phyloP scores from a whole-genome alignment of 352 stramenopile genomes.

The Blastocystis sp. region DNA sequence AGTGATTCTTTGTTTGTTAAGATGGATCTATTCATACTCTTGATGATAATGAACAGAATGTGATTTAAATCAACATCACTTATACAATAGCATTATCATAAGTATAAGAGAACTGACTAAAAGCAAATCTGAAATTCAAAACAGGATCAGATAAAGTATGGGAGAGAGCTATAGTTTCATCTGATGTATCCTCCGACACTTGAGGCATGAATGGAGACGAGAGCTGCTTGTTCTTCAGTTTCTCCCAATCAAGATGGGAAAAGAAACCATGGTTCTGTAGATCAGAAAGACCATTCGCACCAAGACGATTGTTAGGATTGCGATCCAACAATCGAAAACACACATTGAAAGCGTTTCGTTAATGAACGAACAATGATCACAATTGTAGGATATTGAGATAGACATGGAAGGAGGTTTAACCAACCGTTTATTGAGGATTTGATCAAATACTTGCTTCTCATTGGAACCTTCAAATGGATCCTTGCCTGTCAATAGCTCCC shows the following conservation, averaged over 20 bases:
- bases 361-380: slow-evolving; percentile 73
- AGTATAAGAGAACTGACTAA: too few species aligned
- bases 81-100: too few species aligned
- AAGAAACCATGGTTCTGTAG: slow-evolving; percentile 81
- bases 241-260: slow-evolving; percentile 74
- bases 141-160: too few species aligned
- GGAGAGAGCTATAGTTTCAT: too few species aligned
- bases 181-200: too few species aligned
- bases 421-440: not conserved
- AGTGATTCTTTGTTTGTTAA: too few species aligned
- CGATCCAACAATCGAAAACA: slow-evolving; percentile 71
- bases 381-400: slow-evolving; percentile 68
- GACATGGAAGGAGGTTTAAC: slow-evolving; percentile 55
- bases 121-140: too few species aligned
- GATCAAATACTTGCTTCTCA: slow-evolving; percentile 26
- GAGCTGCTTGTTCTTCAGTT: not conserved
- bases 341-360: slow-evolving; percentile 31
- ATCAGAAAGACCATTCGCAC: slow-evolving; percentile 74
- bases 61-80: too few species aligned
- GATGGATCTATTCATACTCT: too few species aligned
- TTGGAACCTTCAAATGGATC: slow-evolving; percentile 79
- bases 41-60: too few species aligned
- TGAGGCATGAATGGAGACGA: too few species aligned
- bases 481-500: slow-evolving; percentile 78
- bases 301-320: slow-evolving; percentile 76